A percentile compares a stretch with the other conserved stretches of the same genome.
These are phyloP conservation scores for Chamaecyparis obtusa DNA, from an alignment of 75 land plant genomes.

Conservation along the genomic window DNA sequence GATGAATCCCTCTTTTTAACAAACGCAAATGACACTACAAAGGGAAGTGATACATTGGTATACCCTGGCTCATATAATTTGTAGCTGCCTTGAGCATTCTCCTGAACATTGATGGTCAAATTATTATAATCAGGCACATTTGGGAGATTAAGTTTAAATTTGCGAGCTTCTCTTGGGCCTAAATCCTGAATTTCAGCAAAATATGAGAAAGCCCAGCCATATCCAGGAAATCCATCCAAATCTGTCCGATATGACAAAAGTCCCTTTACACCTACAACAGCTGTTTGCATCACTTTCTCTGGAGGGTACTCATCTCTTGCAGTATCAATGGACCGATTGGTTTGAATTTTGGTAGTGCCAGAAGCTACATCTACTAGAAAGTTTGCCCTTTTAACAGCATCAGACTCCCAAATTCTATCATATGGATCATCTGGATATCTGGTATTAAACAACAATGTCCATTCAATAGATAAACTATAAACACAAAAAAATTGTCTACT, in stretches of 20 bases:
- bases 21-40: slow-evolving; percentile 52
- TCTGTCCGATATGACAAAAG: slow-evolving; percentile 56
- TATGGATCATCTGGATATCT: slow-evolving; percentile 89
- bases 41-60: slow-evolving; percentile 53
- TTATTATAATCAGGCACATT: slow-evolving; percentile 35
- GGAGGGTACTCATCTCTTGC: slow-evolving; percentile 57
- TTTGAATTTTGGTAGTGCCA: slow-evolving; percentile 53
- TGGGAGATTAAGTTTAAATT: slow-evolving; percentile 52
- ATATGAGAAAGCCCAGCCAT: slow-evolving; percentile 69
- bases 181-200: slow-evolving; percentile 87
- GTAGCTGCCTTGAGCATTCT: slow-evolving; percentile 68
- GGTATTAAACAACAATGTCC: slow-evolving; percentile 11
- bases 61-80: slow-evolving; percentile 73
- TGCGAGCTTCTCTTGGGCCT: slow-evolving; percentile 40
- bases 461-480: not conserved
- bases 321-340: slow-evolving; percentile 40
- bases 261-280: slow-evolving; percentile 75
- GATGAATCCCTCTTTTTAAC: slow-evolving; percentile 53
- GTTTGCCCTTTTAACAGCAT: slow-evolving; percentile 55
- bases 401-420: slow-evolving; percentile 89
- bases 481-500: not conserved
- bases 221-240: slow-evolving; percentile 69
- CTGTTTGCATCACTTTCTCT: slow-evolving; percentile 84
- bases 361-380: slow-evolving; percentile 66
- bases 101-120: slow-evolving; percentile 52